Evolutionary conservation across 2,329 filamentous ascomycete species (phyloP).

Genomic region (Chrysoporthe deuterocubensis): DNA sequence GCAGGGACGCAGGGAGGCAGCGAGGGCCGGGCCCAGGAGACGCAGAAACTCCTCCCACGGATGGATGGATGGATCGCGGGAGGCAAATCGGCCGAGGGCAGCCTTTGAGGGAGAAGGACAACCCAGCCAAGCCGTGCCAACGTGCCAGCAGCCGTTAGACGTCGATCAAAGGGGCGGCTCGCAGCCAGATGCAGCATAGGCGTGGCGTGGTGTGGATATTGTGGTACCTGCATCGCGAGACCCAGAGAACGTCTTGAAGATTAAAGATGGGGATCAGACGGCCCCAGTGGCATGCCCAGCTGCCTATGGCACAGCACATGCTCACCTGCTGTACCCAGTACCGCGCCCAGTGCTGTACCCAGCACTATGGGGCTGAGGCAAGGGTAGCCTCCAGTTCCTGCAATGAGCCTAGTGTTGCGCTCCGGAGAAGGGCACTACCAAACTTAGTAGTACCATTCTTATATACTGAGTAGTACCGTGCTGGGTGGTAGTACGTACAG

Average conservation of each 20-base stretch:
- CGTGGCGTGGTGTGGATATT: slow-evolving; percentile 8
- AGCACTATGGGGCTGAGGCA: not conserved
- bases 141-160: slow-evolving; percentile 20
- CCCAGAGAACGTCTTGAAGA: not conserved
- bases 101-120: slow-evolving; percentile 10
- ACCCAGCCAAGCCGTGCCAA: not conserved
- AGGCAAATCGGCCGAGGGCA: slow-evolving; percentile 23
- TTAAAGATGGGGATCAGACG: slow-evolving; percentile 9
- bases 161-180: slow-evolving; percentile 27
- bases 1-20: not conserved
- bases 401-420: not conserved
- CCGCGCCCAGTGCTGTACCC: no score
- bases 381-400: slow-evolving; percentile 5
- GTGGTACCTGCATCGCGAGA: slow-evolving; percentile 3
- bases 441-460: no score
- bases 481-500: no score
- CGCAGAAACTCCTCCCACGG: slow-evolving; percentile 4
- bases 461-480: no score
- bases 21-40: slow-evolving; percentile 25
- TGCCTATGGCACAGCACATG: not conserved
- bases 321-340: not conserved
- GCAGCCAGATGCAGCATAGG: slow-evolving; percentile 15
- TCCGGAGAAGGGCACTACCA: not conserved
- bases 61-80: slow-evolving; percentile 7
- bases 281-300: not conserved